phyloP scores from a whole-genome alignment of 768 basidiomycete genomes.

The Trametes gibbosa region DNA sequence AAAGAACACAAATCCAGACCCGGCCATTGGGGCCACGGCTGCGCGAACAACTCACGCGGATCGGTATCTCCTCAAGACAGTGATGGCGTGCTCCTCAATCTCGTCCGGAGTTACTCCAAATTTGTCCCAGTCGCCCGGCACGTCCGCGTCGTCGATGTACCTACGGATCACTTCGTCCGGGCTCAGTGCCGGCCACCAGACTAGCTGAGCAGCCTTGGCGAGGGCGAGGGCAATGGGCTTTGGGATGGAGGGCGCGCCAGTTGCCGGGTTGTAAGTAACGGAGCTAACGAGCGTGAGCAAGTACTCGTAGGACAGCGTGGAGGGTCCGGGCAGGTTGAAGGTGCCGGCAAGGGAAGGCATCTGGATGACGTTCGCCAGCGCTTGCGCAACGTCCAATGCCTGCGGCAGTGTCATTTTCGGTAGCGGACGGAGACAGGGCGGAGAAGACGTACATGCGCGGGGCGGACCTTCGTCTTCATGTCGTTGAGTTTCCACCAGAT shows the following conservation, averaged over 20 bases:
- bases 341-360: slow-evolving; percentile 63
- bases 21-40: slow-evolving; percentile 3
- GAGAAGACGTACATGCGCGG: slow-evolving; percentile 56
- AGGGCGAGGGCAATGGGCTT: slow-evolving; percentile 64
- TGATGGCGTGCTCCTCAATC: slow-evolving; percentile 86
- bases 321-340: slow-evolving; percentile 85
- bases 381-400: slow-evolving; percentile 95
- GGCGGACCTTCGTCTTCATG: slow-evolving; percentile 82
- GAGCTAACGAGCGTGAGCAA: slow-evolving; percentile 74
- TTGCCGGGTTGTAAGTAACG: slow-evolving; percentile 74
- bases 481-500: slow-evolving; percentile 94
- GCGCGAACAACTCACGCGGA: slow-evolving; percentile 62
- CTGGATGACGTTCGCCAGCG: slow-evolving; percentile 71
- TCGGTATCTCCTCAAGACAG: slow-evolving; percentile 86
- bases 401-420: slow-evolving; percentile 30
- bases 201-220: slow-evolving; percentile 59
- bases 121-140: slow-evolving; percentile 77
- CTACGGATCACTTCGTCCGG: slow-evolving; percentile 90
- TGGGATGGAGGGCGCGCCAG: slow-evolving; percentile 72
- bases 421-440: slow-evolving; percentile 8
- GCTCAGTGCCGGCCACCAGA: slow-evolving; percentile 90
- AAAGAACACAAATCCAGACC: slow-evolving; percentile 3
- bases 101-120: slow-evolving; percentile 80
- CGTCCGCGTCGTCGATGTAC: slow-evolving; percentile 78
- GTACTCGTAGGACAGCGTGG: slow-evolving; percentile 79